phyloP scores from a whole-genome alignment of 345 rosid genomes.

The Populus deltoides region DNA sequence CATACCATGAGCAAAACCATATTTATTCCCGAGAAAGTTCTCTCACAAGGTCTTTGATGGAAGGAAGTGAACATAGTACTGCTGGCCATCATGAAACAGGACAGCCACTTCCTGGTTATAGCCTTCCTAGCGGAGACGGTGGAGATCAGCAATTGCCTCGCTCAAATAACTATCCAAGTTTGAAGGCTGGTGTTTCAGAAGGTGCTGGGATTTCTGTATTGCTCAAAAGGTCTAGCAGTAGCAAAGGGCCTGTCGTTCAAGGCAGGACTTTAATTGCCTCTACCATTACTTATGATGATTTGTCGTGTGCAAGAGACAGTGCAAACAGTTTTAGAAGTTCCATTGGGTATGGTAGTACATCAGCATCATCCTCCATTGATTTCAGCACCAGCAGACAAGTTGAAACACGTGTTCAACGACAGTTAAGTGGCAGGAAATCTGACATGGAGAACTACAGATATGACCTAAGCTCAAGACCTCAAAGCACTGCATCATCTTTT shows the following conservation, averaged over 20 bases:
- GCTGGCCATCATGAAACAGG: conserved; percentile 35
- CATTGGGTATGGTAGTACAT: conserved; percentile 61
- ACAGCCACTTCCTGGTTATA: conserved; percentile 35
- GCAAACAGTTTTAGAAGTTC: conserved; percentile 80
- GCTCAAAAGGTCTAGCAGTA: conserved; percentile 77
- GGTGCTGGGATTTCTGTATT: conserved; percentile 64
- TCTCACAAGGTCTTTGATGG: conserved; percentile 27
- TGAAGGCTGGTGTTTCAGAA: conserved; percentile 42
- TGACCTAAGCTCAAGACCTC: conserved; percentile 54
- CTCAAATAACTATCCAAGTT: conserved; percentile 27
- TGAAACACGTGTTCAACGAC: conserved; percentile 61
- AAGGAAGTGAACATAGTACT: conserved; percentile 38
- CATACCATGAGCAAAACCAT: conserved; percentile 31
- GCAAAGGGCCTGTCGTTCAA: conserved; percentile 62
- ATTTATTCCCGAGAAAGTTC: conserved; percentile 35
- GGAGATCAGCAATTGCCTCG: conserved; percentile 34
- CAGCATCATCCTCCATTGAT: conserved; percentile 86
- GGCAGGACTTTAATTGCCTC: conserved; percentile 63
- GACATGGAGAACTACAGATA: conserved; percentile 65
- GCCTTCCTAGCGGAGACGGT: conserved; percentile 28
- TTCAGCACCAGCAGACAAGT: conserved; percentile 58
- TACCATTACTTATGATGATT: conserved; percentile 60
- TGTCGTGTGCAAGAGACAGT: conserved; percentile 63
- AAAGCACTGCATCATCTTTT: conserved; percentile 49
- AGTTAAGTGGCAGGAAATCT: conserved; percentile 62